Base-by-base conservation (phyloP, 2,329 filamentous ascomycete genomes). In the Pezicula neosporulosa region DNA sequence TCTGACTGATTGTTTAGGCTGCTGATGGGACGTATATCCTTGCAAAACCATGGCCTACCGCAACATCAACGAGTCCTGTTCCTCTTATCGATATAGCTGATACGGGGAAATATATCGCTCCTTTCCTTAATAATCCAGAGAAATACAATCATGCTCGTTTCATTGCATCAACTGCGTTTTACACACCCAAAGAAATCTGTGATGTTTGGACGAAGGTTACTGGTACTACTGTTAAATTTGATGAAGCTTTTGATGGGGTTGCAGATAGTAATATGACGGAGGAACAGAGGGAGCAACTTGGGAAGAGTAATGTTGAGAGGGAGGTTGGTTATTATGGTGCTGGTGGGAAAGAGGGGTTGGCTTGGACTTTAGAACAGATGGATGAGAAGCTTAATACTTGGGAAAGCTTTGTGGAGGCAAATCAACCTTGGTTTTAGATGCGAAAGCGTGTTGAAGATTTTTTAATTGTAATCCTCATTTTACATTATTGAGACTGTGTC, bases 231-330 rank as follows among this genome's bases (percentile, higher is more conserved):
- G 52, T 60, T 4, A 51, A 16, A 18, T 58, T 53, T 36, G 47
- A 51, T n/a, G 47, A 53, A 42, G n/a, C 52, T 27, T 86, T 84
- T 0, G 79, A 85, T 55, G 75, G 82, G 1, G 74, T 83, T 60
- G 81, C 82, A 6, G 89, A 85, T 86, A 69, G 77, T 61, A 72
- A 46, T 19, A 46, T 51, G 48, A 42, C 41, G 16, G 15, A 41
- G 10, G 42, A 47, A 35, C 35, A 48, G 33, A 56, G 49, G 41
- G 24, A 49, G 35, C 28, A 19, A 18, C 18, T 33, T n/a, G 27
- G 18, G 9, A 24, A 42, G 18, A 42, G 39, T 15, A 42, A 41
- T 8, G 15, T 48, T n/a, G 44, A 50, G n/a, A 44, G 39, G 19
- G 35, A 45, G 13, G 66, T 62, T 47, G 67, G 65, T 6, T 70